Percentiles rank a stretch among this genome's conserved stretches.
Evolutionary conservation across 495 filamentous ascomycete genomes (phyloP).

Genomic region (Cercophora scortea): DNA sequence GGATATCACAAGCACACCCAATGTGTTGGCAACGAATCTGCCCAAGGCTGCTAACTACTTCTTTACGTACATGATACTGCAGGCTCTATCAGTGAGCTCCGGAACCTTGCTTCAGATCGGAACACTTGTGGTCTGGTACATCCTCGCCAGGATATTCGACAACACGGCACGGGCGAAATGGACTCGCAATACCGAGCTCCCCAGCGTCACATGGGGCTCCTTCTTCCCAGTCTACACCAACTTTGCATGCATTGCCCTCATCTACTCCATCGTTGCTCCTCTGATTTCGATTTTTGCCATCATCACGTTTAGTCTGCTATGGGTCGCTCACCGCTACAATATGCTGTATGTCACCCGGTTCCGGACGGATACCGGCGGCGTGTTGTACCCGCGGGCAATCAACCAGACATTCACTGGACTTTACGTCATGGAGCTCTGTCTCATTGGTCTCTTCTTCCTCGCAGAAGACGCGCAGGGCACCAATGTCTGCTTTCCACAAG

Average conservation of each 20-base stretch:
- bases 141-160: constrained; percentile 71
- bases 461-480: constrained; percentile 52
- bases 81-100: constrained; percentile 83
- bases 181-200: constrained; percentile 70
- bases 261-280: constrained; percentile 86
- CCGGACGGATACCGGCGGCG: constrained; percentile 81
- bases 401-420: constrained; percentile 94
- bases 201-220: constrained; percentile 79
- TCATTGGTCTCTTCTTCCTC: constrained; percentile 89
- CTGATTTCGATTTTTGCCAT: constrained; percentile 91
- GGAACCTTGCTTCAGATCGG: constrained; percentile 83
- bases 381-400: constrained; percentile 87
- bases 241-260: constrained; percentile 85
- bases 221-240: constrained; percentile 96
- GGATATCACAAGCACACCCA: constrained; percentile 49
- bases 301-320: constrained; percentile 88
- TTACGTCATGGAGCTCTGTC: constrained; percentile 88
- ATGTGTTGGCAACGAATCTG: constrained; percentile 71
- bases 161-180: constrained; percentile 86
- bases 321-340: constrained; percentile 94
- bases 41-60: constrained; percentile 93
- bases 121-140: constrained; percentile 69
- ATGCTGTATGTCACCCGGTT: constrained; percentile 94
- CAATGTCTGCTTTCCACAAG: constrained; percentile 69
- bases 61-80: constrained; percentile 96